phyloP scores from a whole-genome alignment of 2,329 filamentous ascomycete species.

The Fusarium irregulare region DNA sequence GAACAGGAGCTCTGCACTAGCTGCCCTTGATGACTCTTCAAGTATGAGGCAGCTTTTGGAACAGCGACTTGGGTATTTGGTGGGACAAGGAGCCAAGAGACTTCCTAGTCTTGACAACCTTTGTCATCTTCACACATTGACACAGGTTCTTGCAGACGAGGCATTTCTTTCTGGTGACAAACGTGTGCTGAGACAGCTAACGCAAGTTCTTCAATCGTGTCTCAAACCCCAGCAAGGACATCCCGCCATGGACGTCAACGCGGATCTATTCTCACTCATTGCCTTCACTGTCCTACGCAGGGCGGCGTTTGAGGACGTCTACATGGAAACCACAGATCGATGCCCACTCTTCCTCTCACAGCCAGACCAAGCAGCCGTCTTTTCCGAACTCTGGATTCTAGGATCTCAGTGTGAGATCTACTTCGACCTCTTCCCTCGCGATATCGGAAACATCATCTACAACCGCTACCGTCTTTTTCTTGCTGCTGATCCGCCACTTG shows the following conservation, averaged over 20 bases:
- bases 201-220: not conserved
- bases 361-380: constrained; percentile 36
- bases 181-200: not conserved
- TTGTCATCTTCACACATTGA: not conserved
- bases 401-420: constrained; percentile 38
- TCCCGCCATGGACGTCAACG: constrained; percentile 18
- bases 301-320: constrained; percentile 35
- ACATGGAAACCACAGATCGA: constrained; percentile 34
- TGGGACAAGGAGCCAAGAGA: not conserved
- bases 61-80: not conserved
- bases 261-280: constrained; percentile 31
- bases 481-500: constrained; percentile 8
- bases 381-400: constrained; percentile 37
- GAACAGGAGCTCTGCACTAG: constrained; percentile 1
- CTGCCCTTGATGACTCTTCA: not conserved
- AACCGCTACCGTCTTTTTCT: constrained; percentile 25
- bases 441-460: constrained; percentile 28
- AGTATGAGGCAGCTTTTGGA: not conserved
- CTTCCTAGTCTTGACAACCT: not conserved
- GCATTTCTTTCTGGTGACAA: not conserved
- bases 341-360: constrained; percentile 36
- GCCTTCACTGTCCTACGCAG: constrained; percentile 26
- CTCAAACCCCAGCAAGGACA: not conserved
- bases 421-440: constrained; percentile 32
- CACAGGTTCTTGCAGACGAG: not conserved